Conservation (phyloP, 805 yeast genomes). For the Metschnikowia matae region DNA sequence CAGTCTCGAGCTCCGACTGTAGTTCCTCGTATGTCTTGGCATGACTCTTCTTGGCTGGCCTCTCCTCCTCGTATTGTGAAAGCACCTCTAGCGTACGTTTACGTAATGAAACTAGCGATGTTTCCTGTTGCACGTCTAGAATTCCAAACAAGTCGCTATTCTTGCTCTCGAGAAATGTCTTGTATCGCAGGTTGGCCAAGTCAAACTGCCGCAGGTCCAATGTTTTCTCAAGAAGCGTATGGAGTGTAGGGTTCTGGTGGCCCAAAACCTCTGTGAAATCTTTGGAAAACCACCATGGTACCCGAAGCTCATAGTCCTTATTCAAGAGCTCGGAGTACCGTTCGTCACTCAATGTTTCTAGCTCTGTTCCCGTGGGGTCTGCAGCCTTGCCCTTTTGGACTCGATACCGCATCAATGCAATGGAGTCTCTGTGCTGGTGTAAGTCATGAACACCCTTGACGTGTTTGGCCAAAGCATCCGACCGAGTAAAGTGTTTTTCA, state of each 20-base stretch:
- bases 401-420: constrained; percentile 26
- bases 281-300: constrained; percentile 42
- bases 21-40: constrained; percentile 22
- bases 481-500: constrained; percentile 51
- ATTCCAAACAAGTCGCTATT: constrained; percentile 13
- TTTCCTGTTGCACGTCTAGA: constrained; percentile 7
- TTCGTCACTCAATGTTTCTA: constrained; percentile 25
- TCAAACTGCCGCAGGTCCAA: constrained; percentile 31
- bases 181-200: constrained; percentile 33
- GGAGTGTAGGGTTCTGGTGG: constrained; percentile 16
- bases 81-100: constrained; percentile 6
- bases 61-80: not conserved
- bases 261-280: constrained; percentile 25
- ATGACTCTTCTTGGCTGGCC: not conserved
- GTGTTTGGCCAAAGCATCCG: constrained; percentile 64
- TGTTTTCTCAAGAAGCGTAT: constrained; percentile 23
- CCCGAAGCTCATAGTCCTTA: constrained; percentile 30
- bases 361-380: constrained; percentile 20
- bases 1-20: constrained; percentile 33
- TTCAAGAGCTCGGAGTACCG: constrained; percentile 28
- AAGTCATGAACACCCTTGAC: constrained; percentile 57
- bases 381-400: constrained; percentile 27
- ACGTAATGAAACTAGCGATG: constrained; percentile 5
- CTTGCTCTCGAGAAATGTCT: constrained; percentile 16
- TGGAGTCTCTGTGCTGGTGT: constrained; percentile 35